Evolutionary conservation across 129 eudicot species (phyloP).

Genomic region (Escallonia herrerae): DNA sequence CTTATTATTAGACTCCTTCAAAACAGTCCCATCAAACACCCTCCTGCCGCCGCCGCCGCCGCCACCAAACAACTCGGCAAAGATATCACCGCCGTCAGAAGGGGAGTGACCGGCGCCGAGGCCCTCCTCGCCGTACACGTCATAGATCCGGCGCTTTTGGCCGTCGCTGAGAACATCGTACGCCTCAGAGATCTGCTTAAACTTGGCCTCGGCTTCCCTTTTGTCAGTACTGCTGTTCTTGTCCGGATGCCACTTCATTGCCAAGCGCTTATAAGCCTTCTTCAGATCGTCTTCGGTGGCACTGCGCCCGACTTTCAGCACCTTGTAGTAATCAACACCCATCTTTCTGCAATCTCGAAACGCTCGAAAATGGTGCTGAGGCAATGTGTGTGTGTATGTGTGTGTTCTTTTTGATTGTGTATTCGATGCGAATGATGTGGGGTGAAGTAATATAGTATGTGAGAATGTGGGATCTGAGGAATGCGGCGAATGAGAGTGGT

Average conservation of each 20-base stretch:
- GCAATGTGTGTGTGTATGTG: background rate
- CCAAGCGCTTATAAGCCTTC: conserved; percentile 68
- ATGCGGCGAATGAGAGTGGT: background rate
- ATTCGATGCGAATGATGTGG: no score
- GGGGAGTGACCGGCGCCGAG: conserved; percentile 36
- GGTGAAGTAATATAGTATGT: background rate
- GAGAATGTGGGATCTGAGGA: no score
- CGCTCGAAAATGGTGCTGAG: conserved; percentile 30
- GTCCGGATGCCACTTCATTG: conserved; percentile 99
- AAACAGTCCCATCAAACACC: conserved; percentile 23
- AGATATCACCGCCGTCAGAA: conserved; percentile 61
- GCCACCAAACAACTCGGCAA: conserved; percentile 67
- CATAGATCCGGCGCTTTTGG: conserved; percentile 87
- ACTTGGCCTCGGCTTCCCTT: conserved; percentile 66
- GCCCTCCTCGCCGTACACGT: conserved; percentile 82
- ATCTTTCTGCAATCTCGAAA: conserved; percentile 35
- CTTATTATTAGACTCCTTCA: conserved; percentile 27
- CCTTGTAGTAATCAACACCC: conserved; percentile 86
- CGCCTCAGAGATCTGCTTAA: conserved; percentile 90
- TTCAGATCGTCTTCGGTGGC: conserved; percentile 69
- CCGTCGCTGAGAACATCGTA: conserved; percentile 75
- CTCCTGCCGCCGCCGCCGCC: conserved; percentile 13
- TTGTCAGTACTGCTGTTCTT: conserved; percentile 49
- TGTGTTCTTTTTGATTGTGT: background rate
- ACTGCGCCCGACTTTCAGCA: conserved; percentile 43